These are phyloP conservation scores for Polyplosphaeria fusca DNA, from an alignment of 495 filamentous ascomycete species.

Conservation along the genomic window DNA sequence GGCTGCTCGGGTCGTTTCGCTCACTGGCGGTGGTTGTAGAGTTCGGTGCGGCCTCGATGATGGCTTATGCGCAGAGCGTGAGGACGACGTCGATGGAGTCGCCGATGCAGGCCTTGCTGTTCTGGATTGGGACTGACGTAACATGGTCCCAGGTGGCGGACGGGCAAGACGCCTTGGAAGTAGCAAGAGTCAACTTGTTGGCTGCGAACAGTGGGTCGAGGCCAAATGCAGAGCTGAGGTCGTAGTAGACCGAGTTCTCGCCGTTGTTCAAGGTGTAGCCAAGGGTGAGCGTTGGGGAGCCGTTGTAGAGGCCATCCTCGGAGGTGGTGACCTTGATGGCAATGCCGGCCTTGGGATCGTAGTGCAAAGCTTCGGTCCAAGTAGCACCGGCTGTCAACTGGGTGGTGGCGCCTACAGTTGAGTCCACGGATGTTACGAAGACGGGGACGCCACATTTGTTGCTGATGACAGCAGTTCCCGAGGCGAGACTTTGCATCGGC, in stretches of 20 bases:
- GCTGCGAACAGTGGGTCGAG: neutral
- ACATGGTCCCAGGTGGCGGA: neutral
- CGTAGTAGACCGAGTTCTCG: conserved; percentile 49
- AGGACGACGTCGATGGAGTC: conserved; percentile 1
- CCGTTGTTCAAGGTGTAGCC: conserved; percentile 50
- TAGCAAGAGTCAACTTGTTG: neutral
- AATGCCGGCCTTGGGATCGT: conserved; percentile 44
- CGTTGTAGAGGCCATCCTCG: conserved; percentile 50
- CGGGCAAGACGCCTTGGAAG: neutral
- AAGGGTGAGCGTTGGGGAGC: conserved; percentile 51
- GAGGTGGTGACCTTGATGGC: conserved; percentile 53
- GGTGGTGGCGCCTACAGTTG: too few species aligned
- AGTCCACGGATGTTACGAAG: conserved; percentile 56
- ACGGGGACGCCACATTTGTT: conserved; percentile 51
- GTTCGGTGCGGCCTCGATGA: neutral
- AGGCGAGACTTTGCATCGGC: neutral
- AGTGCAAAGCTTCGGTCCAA: conserved; percentile 4
- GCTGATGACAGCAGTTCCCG: conserved; percentile 49
- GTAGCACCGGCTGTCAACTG: conserved; percentile 40
- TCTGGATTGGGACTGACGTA: neutral
- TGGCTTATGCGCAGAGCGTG: conserved; percentile 2
- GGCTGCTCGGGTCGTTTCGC: too few species aligned
- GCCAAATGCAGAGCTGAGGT: neutral
- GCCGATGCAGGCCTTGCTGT: conserved; percentile 3
- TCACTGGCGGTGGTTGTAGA: too few species aligned